phyloP scores from a whole-genome alignment of 1,284 basidiomycete species.

The Cutaneotrichosporon cavernicola region DNA sequence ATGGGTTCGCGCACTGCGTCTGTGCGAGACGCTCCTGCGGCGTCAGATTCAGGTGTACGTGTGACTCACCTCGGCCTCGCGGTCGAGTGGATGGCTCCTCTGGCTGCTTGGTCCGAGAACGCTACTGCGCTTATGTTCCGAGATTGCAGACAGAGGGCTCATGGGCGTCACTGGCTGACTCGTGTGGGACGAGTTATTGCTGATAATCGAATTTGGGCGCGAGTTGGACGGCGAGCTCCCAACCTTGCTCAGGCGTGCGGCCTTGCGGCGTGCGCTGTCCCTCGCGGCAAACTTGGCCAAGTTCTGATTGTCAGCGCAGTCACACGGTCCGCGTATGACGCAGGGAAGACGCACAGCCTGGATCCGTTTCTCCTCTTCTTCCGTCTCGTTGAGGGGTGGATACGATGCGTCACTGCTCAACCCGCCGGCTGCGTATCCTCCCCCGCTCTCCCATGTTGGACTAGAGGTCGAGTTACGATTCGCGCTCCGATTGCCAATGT shows the following conservation, averaged over 20 bases:
- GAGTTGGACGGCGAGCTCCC: not conserved
- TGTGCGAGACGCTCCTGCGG: slow-evolving; percentile 6
- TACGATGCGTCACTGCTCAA: slow-evolving; percentile 34
- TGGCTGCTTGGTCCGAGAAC: slow-evolving; percentile 31
- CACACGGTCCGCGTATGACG: not conserved
- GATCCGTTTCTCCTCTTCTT: slow-evolving; percentile 47
- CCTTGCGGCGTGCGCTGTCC: slow-evolving; percentile 46
- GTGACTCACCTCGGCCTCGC: slow-evolving; percentile 29
- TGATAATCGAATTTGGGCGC: slow-evolving; percentile 2
- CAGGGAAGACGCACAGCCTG: slow-evolving; percentile 42
- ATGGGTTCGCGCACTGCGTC: slow-evolving; percentile 6
- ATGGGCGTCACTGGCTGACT: slow-evolving; percentile 9
- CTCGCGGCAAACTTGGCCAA: slow-evolving; percentile 48
- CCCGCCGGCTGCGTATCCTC: slow-evolving; percentile 22
- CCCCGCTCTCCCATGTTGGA: not conserved
- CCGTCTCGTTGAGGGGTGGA: slow-evolving; percentile 45
- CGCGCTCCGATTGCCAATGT: slow-evolving; percentile 20
- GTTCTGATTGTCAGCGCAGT: slow-evolving; percentile 35
- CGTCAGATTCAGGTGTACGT: slow-evolving; percentile 16
- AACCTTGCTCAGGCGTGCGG: slow-evolving; percentile 27
- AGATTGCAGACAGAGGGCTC: slow-evolving; percentile 17
- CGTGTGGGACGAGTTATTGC: slow-evolving; percentile 19
- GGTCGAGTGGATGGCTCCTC: slow-evolving; percentile 9
- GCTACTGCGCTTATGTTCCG: slow-evolving; percentile 30
- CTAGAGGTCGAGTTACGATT: slow-evolving; percentile 20